phyloP scores from a whole-genome alignment of 2,329 filamentous ascomycete species.

The Emydomyces testavorans region DNA sequence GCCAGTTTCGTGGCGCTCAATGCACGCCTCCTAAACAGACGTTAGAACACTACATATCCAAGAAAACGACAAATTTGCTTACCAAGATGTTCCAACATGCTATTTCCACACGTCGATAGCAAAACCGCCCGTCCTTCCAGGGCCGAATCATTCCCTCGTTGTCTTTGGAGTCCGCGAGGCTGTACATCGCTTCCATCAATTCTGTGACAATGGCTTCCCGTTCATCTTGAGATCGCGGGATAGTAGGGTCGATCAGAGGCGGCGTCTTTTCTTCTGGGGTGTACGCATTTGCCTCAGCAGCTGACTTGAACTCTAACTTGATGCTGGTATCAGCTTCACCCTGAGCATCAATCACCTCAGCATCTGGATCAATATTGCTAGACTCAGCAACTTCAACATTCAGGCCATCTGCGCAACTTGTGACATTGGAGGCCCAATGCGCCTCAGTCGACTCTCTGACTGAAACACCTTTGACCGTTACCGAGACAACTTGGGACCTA shows the following conservation, averaged over 20 bases:
- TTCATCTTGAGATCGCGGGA: slow-evolving; percentile 19
- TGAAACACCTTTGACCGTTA: neutral
- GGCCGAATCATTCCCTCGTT: slow-evolving; percentile 26
- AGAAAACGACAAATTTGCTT: neutral
- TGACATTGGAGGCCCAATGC: neutral
- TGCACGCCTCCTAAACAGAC: slow-evolving; percentile 18
- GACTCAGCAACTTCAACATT: neutral
- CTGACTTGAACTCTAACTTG: slow-evolving; percentile 16
- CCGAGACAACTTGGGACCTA: neutral
- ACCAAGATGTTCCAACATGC: slow-evolving; percentile 27
- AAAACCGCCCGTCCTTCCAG: slow-evolving; percentile 22
- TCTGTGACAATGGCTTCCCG: slow-evolving; percentile 22
- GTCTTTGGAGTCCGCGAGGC: slow-evolving; percentile 21
- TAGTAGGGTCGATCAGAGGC: slow-evolving; percentile 19
- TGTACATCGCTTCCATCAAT: slow-evolving; percentile 27
- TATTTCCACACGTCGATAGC: slow-evolving; percentile 22
- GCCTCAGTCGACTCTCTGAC: neutral
- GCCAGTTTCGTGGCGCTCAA: slow-evolving; percentile 21
- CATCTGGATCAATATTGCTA: neutral
- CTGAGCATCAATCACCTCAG: slow-evolving; percentile 1
- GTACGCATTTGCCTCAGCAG: slow-evolving; percentile 18
- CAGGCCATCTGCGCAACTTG: neutral
- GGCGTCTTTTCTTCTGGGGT: slow-evolving; percentile 7
- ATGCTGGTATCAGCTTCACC: neutral
- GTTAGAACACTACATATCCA: neutral